phyloP scores from a whole-genome alignment of 2,329 filamentous ascomycete species.

The Cercospora janseana region DNA sequence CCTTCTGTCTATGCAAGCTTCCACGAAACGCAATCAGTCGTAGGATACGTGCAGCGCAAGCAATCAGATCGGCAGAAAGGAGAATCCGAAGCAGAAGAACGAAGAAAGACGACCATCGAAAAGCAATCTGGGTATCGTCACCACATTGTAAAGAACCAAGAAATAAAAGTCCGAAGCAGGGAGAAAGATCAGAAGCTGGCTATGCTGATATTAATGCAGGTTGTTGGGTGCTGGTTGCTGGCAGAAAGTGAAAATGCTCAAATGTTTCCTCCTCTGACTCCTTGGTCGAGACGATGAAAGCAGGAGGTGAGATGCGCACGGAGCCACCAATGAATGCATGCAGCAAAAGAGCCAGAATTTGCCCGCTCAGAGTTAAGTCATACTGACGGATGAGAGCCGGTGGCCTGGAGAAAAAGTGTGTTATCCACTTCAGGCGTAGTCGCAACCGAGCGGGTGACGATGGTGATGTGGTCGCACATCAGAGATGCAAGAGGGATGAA shows the following conservation, averaged over 20 bases:
- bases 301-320: too few species aligned
- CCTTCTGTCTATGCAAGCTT: too few species aligned
- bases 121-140: constrained; percentile 28
- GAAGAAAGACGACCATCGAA: constrained; percentile 10
- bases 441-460: background rate
- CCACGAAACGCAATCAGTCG: too few species aligned
- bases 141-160: constrained; percentile 13
- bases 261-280: background rate
- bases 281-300: background rate
- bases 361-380: too few species aligned
- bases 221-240: background rate
- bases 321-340: too few species aligned
- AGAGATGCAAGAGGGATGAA: background rate
- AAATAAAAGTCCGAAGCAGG: background rate
- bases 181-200: constrained; percentile 6
- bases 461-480: constrained; percentile 8
- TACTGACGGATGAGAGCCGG: background rate
- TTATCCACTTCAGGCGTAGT: background rate
- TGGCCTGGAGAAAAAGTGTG: background rate
- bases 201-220: constrained; percentile 25
- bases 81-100: background rate
- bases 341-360: too few species aligned
- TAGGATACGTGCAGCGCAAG: too few species aligned
- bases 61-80: too few species aligned
- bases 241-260: background rate